Evolutionary conservation across 2,329 filamentous ascomycete genomes (phyloP), one percentile per base, ranked within the genome.

Genomic region (Xylariaceae sp.): DNA sequence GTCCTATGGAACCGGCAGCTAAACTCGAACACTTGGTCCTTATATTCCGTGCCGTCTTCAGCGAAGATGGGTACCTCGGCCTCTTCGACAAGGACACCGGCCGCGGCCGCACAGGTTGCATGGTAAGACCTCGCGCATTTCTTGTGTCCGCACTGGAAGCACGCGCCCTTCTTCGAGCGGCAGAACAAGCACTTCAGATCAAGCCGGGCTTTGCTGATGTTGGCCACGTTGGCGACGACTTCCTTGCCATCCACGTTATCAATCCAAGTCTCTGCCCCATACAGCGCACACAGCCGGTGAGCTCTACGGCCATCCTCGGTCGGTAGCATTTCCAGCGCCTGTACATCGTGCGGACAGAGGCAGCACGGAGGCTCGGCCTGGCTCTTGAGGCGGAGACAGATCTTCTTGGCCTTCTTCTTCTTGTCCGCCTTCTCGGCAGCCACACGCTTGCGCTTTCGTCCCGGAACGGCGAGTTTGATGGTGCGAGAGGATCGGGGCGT

Each of bases 181-280:
- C 92, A 98, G 65, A 87, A 95, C 46, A 94, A 80, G 62, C 92
- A 98, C 63, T 94, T 95, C 51, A 97, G 80, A 17, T 94, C 88
- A 51, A 94, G 68, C 14, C 90, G 85, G 40, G 85, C 87, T 61
- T 92, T 90, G 57, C 85, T 81, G 50, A 97, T 88, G 44, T 78
- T 78, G n/a, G 77, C 74, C 35, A 88, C 76, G 50, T 94, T 90
- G 50, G 76, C 84, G 16, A 96, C 76, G 8, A 79, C 74, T 45
- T 95, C 88, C 34, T 74, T 69, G 19, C 76, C 85, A 45, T 85
- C 78, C 9, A 83, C 74, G 2, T 70, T 74, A 37, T 87, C 82
- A 47, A 97, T 85, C 58, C 79, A 94, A 0, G 90, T 96, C 64
- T 97, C 92, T 0, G 90, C 88, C 1, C 92, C 87, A 56, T 94